Conservation (phyloP, 2,329 filamentous ascomycete species). For the Zymoseptoria tritici region DNA sequence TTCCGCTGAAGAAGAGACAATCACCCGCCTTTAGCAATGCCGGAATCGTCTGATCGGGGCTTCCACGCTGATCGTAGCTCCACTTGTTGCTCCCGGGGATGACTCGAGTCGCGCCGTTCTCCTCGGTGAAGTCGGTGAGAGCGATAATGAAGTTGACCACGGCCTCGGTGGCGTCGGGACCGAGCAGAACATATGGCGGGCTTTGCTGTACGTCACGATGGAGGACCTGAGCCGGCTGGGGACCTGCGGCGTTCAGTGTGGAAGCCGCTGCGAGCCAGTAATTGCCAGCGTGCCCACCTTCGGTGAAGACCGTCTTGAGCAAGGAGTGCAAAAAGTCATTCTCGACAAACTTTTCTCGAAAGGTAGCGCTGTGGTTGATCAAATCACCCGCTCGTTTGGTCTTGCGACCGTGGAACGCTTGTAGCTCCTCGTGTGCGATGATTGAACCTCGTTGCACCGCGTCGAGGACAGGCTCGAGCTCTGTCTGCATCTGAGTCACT, state of each 20-base stretch:
- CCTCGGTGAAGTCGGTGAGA: constrained; percentile 1
- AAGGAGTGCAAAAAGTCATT: not conserved
- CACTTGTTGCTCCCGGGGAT: constrained; percentile 2
- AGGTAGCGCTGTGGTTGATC: not conserved
- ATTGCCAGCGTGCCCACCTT: not conserved
- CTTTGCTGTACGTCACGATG: constrained; percentile 1
- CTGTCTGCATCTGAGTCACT: not conserved
- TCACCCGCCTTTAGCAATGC: constrained; percentile 1
- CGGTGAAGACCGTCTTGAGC: not conserved
- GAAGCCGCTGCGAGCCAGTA: constrained; percentile 3
- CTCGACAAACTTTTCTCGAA: not conserved
- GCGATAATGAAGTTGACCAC: constrained; percentile 4
- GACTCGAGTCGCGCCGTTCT: constrained; percentile 4
- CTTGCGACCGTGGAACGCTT: constrained; percentile 1
- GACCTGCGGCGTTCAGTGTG: not conserved
- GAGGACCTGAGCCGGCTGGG: constrained; percentile 2
- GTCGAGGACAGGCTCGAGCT: not conserved
- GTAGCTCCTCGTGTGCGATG: not conserved
- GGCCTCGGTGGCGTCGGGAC: constrained; percentile 1
- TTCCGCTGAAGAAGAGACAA: constrained; percentile 4
- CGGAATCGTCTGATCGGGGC: constrained; percentile 2
- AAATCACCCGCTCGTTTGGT: constrained; percentile 1
- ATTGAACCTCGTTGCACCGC: not conserved
- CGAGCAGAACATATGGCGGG: not conserved
- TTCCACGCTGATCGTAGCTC: not conserved